Evolutionary conservation across 1,284 basidiomycete species (phyloP), one percentile per base, ranked within the genome.

Genomic region (Austroboletus niveus): DNA sequence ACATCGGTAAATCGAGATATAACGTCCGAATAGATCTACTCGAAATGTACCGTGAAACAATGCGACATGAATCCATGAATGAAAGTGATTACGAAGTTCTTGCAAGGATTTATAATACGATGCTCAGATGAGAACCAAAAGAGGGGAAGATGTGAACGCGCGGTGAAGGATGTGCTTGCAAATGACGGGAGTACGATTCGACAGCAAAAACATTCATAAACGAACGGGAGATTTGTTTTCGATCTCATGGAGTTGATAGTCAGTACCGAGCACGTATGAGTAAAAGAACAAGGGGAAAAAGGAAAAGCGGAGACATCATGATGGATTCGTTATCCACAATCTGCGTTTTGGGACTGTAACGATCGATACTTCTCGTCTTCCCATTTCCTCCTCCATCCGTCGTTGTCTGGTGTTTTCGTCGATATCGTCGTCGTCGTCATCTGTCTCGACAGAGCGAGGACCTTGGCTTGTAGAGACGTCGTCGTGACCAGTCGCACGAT

Each of bases 321-420:
- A 75, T 5, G 86, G 86, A 64, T 90, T 90, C 48, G 80, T 76
- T 45, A 90, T 78, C 75, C 81, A 82, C 51, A 91, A 70, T 61
- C 79, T 82, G 57, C 87, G 84, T 64, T 80, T 84, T 29, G 89
- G 88, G 35, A 89, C 82, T 14, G 88, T 90, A 55, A 91, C 80
- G 61, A 90, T 88, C 24, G 85, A 87, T 30, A 91, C 86, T 57
- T 90, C 86, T 49, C 87, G 78, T 60, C 87, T 75, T 38, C 75
- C 81, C 78, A 91, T 87, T 67, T 90, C 88, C 51, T 86, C 82
- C 65, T 90, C 88, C 40, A 90, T 89, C 58, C 81, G 75, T 52
- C 80, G 76, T 64, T 89, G 87, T 52, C 82, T 74, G 22, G 81
- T 77, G 50, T 85, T 81, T 56, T 89, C 87, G 58, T 90, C 87